Percentiles rank a stretch among this genome's conserved stretches.
Conservation (phyloP, 371 early-diverging fungal species). For the Fennellomyces sp. region DNA sequence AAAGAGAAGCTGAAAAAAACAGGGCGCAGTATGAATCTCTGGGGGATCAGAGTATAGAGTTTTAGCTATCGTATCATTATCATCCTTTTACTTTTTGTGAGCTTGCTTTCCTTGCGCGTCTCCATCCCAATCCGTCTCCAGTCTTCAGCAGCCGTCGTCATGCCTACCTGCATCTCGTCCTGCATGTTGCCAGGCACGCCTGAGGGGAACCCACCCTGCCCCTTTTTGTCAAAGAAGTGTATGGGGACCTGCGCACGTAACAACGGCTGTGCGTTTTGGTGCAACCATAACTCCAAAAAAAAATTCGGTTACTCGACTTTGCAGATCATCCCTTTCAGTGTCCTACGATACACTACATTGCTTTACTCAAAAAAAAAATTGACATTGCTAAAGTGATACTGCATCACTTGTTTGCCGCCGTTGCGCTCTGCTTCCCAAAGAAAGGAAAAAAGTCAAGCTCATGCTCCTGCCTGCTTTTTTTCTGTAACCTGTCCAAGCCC, state of each 20-base stretch:
- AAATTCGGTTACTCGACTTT: not conserved
- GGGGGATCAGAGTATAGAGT: too few relatives aligned
- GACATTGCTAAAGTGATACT: not conserved
- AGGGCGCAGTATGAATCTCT: conserved; percentile 3
- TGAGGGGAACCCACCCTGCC: not conserved
- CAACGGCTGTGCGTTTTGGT: conserved; percentile 2
- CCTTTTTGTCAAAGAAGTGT: too few relatives aligned
- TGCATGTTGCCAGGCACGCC: not conserved
- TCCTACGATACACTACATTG: not conserved
- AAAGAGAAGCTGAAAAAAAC: not conserved
- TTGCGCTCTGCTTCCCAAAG: too few relatives aligned
- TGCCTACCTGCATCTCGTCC: not conserved
- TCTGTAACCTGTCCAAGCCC: too few relatives aligned
- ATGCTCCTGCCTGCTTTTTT: too few relatives aligned
- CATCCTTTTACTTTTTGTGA: not conserved
- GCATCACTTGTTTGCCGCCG: not conserved
- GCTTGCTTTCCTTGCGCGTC: not conserved
- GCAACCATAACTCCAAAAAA: not conserved
- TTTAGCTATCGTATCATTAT: not conserved
- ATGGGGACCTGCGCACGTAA: not conserved
- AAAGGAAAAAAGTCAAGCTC: too few relatives aligned
- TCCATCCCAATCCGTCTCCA: not conserved
- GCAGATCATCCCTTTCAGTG: not conserved
- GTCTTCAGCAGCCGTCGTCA: not conserved
- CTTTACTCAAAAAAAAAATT: not conserved